phyloP scores from a whole-genome alignment of 768 basidiomycete species.

The Cystobasidium onofrii region DNA sequence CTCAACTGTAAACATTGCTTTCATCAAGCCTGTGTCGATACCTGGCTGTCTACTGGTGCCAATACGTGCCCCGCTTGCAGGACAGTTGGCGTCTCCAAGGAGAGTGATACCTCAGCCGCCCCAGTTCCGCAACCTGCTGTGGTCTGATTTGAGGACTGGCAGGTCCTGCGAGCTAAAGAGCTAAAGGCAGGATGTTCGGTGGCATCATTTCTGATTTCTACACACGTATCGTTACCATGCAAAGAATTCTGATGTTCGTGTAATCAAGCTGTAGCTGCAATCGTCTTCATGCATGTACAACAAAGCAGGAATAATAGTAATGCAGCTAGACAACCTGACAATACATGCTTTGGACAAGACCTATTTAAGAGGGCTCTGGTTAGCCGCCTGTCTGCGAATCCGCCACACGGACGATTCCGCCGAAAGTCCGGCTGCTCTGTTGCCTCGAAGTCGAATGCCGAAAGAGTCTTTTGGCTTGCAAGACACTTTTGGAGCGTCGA shows the following conservation, averaged over 20 bases:
- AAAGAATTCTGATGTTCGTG: no score
- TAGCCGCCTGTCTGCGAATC: not conserved
- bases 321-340: no score
- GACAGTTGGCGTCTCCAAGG: constrained; percentile 32
- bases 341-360: no score
- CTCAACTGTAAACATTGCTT: constrained; percentile 81
- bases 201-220: no score
- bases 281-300: no score
- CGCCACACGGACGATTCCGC: not conserved
- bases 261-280: no score
- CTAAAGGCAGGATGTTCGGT: no score
- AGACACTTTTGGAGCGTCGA: no score
- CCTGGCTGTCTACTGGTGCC: constrained; percentile 71
- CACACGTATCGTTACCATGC: no score
- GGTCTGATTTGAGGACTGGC: no score
- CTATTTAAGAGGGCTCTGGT: not conserved
- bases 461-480: not conserved
- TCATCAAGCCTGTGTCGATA: constrained; percentile 53
- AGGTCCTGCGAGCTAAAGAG: no score
- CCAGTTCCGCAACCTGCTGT: not conserved
- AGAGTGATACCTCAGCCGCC: not conserved
- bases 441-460: not conserved
- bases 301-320: no score
- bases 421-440: not conserved
- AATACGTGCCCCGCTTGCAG: constrained; percentile 93